Evolutionary conservation across 2,329 filamentous ascomycete species (phyloP).

Genomic region (Simplicillium aogashimaense): DNA sequence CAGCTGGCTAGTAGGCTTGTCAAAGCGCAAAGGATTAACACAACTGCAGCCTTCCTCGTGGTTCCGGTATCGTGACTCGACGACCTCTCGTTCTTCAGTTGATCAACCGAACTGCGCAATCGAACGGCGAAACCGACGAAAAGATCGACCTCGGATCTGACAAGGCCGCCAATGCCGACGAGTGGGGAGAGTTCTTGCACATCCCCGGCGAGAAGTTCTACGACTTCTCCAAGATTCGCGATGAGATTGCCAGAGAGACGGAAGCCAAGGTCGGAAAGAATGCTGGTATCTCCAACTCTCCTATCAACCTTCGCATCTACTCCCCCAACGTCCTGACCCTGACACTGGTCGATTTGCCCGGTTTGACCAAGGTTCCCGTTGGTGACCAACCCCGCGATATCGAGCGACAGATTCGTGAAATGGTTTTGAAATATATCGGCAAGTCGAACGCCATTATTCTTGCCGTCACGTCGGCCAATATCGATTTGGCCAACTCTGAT

Average conservation of each 20-base stretch:
- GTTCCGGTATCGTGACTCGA: slow-evolving; percentile 93
- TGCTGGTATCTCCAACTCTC: slow-evolving; percentile 88
- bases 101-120: slow-evolving; percentile 74
- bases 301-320: slow-evolving; percentile 97
- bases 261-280: slow-evolving; percentile 95
- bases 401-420: slow-evolving; percentile 90
- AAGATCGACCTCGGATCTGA: slow-evolving; percentile 61
- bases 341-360: slow-evolving; percentile 91
- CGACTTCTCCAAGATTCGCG: slow-evolving; percentile 97
- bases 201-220: slow-evolving; percentile 95
- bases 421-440: slow-evolving; percentile 97
- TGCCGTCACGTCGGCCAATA: slow-evolving; percentile 92
- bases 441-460: slow-evolving; percentile 98
- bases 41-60: slow-evolving; percentile 70
- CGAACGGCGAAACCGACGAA: slow-evolving; percentile 64
- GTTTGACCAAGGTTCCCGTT: slow-evolving; percentile 91
- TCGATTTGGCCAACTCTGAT: slow-evolving; percentile 97
- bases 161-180: slow-evolving; percentile 81
- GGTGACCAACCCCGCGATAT: slow-evolving; percentile 96
- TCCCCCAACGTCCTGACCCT: slow-evolving; percentile 96
- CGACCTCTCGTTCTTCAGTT: slow-evolving; percentile 94
- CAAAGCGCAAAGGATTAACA: too few species aligned
- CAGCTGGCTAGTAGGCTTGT: slow-evolving; percentile 7
- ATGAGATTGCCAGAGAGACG: slow-evolving; percentile 94
- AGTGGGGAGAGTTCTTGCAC: slow-evolving; percentile 98